These are phyloP conservation scores for Euphorbia celastroides DNA, from an alignment of 441 rosid genomes.

Conservation along the genomic window DNA sequence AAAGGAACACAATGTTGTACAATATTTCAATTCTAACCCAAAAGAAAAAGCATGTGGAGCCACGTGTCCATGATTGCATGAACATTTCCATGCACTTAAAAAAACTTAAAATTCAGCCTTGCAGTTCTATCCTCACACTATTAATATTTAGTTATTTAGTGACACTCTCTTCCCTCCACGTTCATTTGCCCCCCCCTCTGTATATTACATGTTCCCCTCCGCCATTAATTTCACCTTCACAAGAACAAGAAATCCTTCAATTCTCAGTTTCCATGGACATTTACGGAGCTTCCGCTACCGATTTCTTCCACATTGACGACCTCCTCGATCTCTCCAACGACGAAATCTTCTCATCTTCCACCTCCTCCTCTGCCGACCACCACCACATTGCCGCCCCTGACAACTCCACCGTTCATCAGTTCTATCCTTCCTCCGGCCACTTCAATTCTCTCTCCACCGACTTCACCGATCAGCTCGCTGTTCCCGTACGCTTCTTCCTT, in stretches of 20 bases:
- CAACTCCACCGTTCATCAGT: slow-evolving; percentile 3
- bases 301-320: slow-evolving; percentile 35
- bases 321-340: slow-evolving; percentile 24
- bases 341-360: slow-evolving; percentile 14
- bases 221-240: too few species aligned
- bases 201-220: background rate
- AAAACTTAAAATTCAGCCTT: background rate
- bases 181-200: background rate
- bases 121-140: background rate
- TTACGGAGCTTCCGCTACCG: slow-evolving; percentile 29
- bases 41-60: slow-evolving; percentile 23
- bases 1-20: too few species aligned
- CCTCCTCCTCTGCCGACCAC: slow-evolving; percentile 18
- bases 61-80: slow-evolving; percentile 21
- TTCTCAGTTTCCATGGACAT: slow-evolving; percentile 40
- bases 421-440: slow-evolving; percentile 7
- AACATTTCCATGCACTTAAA: slow-evolving; percentile 13
- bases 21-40: too few species aligned
- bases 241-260: background rate
- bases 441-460: slow-evolving; percentile 29
- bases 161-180: background rate
- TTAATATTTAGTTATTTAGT: too few species aligned
- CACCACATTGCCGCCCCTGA: background rate
- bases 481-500: slow-evolving; percentile 36
- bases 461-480: slow-evolving; percentile 50